These are phyloP conservation scores for Corylus heterophylla DNA, from an alignment of 306 rosid genomes.

Conservation along the genomic window DNA sequence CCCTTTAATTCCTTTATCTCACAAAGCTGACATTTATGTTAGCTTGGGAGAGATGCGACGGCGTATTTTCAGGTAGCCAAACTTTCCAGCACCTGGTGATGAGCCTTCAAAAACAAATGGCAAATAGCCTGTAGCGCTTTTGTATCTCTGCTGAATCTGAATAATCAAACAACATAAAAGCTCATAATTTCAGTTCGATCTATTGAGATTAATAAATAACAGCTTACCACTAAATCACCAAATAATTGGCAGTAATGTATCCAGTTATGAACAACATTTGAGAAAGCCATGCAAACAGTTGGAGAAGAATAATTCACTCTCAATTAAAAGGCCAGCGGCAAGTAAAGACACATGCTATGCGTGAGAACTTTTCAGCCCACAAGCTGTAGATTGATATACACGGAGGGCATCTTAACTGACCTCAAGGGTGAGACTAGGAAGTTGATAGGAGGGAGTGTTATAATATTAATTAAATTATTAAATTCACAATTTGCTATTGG, in stretches of 20 bases:
- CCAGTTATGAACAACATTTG: not conserved
- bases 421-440: not conserved
- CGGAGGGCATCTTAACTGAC: not conserved
- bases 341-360: not conserved
- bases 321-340: not conserved
- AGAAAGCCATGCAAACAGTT: not conserved
- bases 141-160: slow-evolving; percentile 87
- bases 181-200: not conserved
- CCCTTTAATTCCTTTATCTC: not conserved
- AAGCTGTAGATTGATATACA: not conserved
- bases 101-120: slow-evolving; percentile 90
- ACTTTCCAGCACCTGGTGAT: slow-evolving; percentile 89
- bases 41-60: slow-evolving; percentile 33
- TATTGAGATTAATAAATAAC: not conserved
- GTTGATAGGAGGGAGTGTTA: too few relatives aligned
- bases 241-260: not conserved
- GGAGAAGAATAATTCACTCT: not conserved
- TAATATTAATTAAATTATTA: too few relatives aligned
- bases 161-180: slow-evolving; percentile 13
- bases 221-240: not conserved
- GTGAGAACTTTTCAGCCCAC: not conserved
- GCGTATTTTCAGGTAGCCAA: slow-evolving; percentile 68
- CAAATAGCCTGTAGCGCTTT: slow-evolving; percentile 73
- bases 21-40: not conserved
- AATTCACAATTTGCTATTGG: too few relatives aligned